These are phyloP conservation scores for Pseudotsuga menziesii DNA, from an alignment of 75 land plant species.

Conservation along the genomic window DNA sequence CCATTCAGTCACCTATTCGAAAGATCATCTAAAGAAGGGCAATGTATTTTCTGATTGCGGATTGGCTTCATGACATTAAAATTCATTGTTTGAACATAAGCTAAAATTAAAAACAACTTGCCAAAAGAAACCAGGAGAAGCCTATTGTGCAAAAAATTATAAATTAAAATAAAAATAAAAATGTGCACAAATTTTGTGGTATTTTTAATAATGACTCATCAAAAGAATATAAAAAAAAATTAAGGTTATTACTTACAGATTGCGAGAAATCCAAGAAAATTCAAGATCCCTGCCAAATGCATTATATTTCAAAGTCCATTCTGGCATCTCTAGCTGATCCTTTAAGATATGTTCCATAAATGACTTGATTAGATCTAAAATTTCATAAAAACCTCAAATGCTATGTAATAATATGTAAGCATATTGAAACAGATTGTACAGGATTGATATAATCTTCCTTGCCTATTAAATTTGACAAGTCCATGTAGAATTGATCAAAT, in stretches of 20 bases:
- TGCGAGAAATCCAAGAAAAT: slow-evolving; percentile 90
- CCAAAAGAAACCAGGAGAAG: neutral
- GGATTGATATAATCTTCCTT: too few species aligned
- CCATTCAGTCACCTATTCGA: slow-evolving; percentile 67
- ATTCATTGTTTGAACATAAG: neutral
- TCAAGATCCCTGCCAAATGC: slow-evolving; percentile 90
- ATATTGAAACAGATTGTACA: too few species aligned
- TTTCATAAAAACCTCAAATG: too few species aligned
- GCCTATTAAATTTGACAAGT: too few species aligned
- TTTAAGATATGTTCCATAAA: slow-evolving; percentile 43
- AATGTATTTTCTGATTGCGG: slow-evolving; percentile 91
- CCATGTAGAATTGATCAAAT: too few species aligned
- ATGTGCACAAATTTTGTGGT: too few species aligned
- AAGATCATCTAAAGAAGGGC: slow-evolving; percentile 92
- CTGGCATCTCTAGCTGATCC: slow-evolving; percentile 83
- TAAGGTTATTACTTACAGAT: slow-evolving; percentile 57
- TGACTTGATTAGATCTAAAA: too few species aligned
- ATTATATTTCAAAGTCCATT: slow-evolving; percentile 76
- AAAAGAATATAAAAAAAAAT: neutral
- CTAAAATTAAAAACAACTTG: slow-evolving; percentile 8
- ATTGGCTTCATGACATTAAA: slow-evolving; percentile 63
- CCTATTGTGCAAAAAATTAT: neutral
- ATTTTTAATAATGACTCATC: neutral
- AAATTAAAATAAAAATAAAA: neutral
- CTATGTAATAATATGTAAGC: too few species aligned